Conservation (phyloP, 2,329 filamentous ascomycete genomes). For the Aspergillus brasiliensis region DNA sequence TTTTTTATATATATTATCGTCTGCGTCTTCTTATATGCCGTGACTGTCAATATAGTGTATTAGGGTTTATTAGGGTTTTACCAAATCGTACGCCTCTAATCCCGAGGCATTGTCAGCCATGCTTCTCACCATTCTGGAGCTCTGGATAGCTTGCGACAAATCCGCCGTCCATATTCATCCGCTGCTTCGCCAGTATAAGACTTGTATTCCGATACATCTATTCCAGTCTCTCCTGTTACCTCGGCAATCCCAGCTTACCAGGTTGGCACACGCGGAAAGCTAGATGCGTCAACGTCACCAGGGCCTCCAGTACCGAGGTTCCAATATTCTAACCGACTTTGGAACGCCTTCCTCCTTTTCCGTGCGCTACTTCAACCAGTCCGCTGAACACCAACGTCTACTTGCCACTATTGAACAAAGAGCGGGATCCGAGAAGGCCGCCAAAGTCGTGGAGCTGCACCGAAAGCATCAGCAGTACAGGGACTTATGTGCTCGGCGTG, state of each 20-base stretch:
- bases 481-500: slow-evolving; percentile 24
- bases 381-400: slow-evolving; percentile 42
- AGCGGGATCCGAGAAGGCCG: slow-evolving; percentile 32
- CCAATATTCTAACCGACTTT: slow-evolving; percentile 44
- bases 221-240: slow-evolving; percentile 26
- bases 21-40: no score
- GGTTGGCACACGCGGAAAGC: slow-evolving; percentile 44
- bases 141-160: slow-evolving; percentile 62
- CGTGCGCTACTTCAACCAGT: slow-evolving; percentile 53
- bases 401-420: slow-evolving; percentile 40
- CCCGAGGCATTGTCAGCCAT: slow-evolving; percentile 57
- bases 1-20: no score
- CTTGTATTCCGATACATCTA: slow-evolving; percentile 43
- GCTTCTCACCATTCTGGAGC: slow-evolving; percentile 57
- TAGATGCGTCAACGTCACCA: slow-evolving; percentile 47
- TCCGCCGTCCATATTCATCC: slow-evolving; percentile 43
- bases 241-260: slow-evolving; percentile 23
- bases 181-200: slow-evolving; percentile 51
- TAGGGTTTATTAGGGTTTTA: no score
- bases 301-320: slow-evolving; percentile 16
- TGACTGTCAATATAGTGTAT: no score
- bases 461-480: slow-evolving; percentile 31
- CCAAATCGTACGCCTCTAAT: slow-evolving; percentile 37
- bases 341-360: slow-evolving; percentile 46
- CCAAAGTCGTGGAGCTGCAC: slow-evolving; percentile 30